Conservation (phyloP, 306 rosid genomes). For the Prunus padus region DNA sequence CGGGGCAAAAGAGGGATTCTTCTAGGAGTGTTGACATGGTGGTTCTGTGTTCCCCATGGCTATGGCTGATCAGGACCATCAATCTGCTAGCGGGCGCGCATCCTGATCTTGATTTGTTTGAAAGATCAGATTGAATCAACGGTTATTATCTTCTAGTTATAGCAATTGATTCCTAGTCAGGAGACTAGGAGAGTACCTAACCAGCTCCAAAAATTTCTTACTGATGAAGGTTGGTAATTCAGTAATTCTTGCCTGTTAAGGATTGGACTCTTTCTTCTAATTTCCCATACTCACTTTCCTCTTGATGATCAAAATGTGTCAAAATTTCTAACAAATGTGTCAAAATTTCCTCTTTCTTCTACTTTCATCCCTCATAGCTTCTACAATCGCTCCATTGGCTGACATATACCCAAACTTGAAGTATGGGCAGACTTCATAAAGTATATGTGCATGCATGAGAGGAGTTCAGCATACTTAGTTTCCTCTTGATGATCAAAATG, state of each 20-base stretch:
- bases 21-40: neutral
- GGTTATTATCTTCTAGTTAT: neutral
- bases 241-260: neutral
- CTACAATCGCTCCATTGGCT: slow-evolving; percentile 93
- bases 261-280: slow-evolving; percentile 1
- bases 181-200: neutral
- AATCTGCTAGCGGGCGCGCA: neutral
- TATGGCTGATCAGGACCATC: neutral
- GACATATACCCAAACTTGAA: slow-evolving; percentile 88
- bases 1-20: no score
- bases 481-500: neutral
- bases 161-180: neutral
- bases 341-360: slow-evolving; percentile 6
- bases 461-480: slow-evolving; percentile 37
- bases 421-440: slow-evolving; percentile 79
- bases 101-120: neutral
- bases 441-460: slow-evolving; percentile 70
- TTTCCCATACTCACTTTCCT: neutral
- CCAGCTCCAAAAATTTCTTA: neutral
- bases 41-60: neutral
- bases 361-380: slow-evolving; percentile 65
- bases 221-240: neutral
- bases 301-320: neutral
- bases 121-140: neutral
- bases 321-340: neutral